Conservation (phyloP, 768 basidiomycete species). For the Auricularia auricula-judae region DNA sequence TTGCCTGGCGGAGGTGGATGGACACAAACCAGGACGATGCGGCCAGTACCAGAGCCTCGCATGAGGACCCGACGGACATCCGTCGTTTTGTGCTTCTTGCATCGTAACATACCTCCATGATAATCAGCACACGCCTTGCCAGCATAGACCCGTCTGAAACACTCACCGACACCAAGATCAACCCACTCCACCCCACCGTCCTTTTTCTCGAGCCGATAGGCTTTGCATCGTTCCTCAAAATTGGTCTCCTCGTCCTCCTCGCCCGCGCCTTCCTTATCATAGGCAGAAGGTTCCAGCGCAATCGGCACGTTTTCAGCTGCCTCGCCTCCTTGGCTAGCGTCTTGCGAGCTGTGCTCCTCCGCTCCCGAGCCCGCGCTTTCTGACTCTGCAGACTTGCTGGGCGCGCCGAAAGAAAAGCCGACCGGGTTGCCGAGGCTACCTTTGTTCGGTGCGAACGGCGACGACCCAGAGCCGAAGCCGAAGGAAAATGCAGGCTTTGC, state of each 20-base stretch:
- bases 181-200: slow-evolving; percentile 43
- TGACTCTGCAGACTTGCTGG: slow-evolving; percentile 20
- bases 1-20: neutral
- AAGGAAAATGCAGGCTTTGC: slow-evolving; percentile 15
- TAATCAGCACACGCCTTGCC: too few relatives aligned
- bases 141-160: neutral
- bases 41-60: slow-evolving; percentile 65
- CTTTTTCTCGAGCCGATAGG: slow-evolving; percentile 39
- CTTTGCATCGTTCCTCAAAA: slow-evolving; percentile 48
- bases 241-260: slow-evolving; percentile 70
- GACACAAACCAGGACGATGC: slow-evolving; percentile 57
- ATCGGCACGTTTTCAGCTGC: neutral
- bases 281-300: slow-evolving; percentile 1
- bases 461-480: slow-evolving; percentile 14
- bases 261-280: slow-evolving; percentile 63
- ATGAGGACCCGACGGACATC: slow-evolving; percentile 49
- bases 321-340: neutral
- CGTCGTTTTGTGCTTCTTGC: slow-evolving; percentile 65
- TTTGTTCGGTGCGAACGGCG: slow-evolving; percentile 17
- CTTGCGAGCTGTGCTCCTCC: too few relatives aligned
- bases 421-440: slow-evolving; percentile 55
- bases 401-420: slow-evolving; percentile 46
- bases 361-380: neutral
- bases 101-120: slow-evolving; percentile 45
- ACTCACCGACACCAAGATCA: slow-evolving; percentile 58